Evolutionary conservation across 306 rosid genomes (phyloP), one percentile per base, ranked within the genome.

Genomic region (Argentina anserina): DNA sequence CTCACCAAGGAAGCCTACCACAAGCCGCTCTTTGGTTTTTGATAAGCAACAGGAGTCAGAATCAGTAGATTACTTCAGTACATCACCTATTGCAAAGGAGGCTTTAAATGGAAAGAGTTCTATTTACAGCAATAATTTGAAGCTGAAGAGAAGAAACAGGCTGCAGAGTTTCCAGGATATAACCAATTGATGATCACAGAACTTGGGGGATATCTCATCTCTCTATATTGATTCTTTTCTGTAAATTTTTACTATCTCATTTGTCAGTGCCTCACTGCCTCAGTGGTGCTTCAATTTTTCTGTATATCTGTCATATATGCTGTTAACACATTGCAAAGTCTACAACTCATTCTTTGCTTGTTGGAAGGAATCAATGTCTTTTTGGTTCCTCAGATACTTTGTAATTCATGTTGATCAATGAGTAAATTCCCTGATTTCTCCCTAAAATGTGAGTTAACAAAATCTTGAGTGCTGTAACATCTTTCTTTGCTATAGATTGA

Each of bases 81-180:
- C 82, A 28, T 71, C 89, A 65, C 76, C 82, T 2, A 67, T 72
- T 50, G 79, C 86, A 41, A 79, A 65, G 68, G 84, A 79, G 70
- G 78, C 69, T 29, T 64, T 77, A 66, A 56, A 49, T n/a, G 81
- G 80, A 49, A 70, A 75, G 40, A 73, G 53, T 28, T 42, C 74
- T 41, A 28, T 78, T 8, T 78, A 43, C 18, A 81, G 67, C 58
- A 85, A 82, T 61, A 77, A 76, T n/a, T 29, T 75, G 60, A 79
- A 41, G 56, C 47, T 65, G 18, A 40, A 39, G 18, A 84, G 90
- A 73, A 83, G 97, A 77, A 83, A 78, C 75, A 83, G 93, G 79
- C 61, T 88, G 81, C 85, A 86, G 79, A 86, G 83, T 65, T 88
- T 88, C 69, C 79, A 75, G 73, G 87, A 82, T 62, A 86, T 88